A percentile compares a stretch with the other conserved stretches of the same genome.
phyloP scores from a whole-genome alignment of 2,329 filamentous ascomycete genomes.

The Diaporthe eres region DNA sequence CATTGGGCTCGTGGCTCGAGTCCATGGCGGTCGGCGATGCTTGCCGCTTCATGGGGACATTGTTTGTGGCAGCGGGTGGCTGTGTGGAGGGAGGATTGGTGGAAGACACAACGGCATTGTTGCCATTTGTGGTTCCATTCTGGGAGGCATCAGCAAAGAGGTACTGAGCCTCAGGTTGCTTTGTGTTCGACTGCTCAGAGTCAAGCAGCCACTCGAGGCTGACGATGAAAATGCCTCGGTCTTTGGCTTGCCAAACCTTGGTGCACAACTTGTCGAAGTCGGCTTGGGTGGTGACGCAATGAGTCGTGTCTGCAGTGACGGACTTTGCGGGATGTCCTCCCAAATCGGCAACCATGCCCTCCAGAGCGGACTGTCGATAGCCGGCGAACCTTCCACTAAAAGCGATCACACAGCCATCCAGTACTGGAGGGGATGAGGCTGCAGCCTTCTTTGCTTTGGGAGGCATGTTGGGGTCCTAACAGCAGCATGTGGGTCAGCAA shows the following conservation, averaged over 20 bases:
- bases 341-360: slow-evolving; percentile 60
- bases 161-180: slow-evolving; percentile 53
- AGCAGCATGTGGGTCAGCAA: background rate
- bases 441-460: slow-evolving; percentile 39
- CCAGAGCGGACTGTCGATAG: slow-evolving; percentile 64
- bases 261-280: slow-evolving; percentile 64
- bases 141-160: slow-evolving; percentile 41
- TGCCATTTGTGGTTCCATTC: slow-evolving; percentile 32
- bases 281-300: slow-evolving; percentile 68
- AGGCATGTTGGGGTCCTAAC: slow-evolving; percentile 24
- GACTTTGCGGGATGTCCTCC: slow-evolving; percentile 64
- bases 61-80: slow-evolving; percentile 32
- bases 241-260: slow-evolving; percentile 66
- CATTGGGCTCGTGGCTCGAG: slow-evolving; percentile 38
- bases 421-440: slow-evolving; percentile 47
- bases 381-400: slow-evolving; percentile 73
- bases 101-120: slow-evolving; percentile 41
- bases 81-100: slow-evolving; percentile 23
- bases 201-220: slow-evolving; percentile 73
- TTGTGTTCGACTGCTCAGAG: slow-evolving; percentile 60
- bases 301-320: slow-evolving; percentile 66
- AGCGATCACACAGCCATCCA: slow-evolving; percentile 66
- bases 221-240: slow-evolving; percentile 68
- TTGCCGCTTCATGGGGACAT: slow-evolving; percentile 45
- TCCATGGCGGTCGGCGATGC: slow-evolving; percentile 35